Conservation (phyloP, 176 grass and related monocot genomes). For the Urochloa ruziziensis region DNA sequence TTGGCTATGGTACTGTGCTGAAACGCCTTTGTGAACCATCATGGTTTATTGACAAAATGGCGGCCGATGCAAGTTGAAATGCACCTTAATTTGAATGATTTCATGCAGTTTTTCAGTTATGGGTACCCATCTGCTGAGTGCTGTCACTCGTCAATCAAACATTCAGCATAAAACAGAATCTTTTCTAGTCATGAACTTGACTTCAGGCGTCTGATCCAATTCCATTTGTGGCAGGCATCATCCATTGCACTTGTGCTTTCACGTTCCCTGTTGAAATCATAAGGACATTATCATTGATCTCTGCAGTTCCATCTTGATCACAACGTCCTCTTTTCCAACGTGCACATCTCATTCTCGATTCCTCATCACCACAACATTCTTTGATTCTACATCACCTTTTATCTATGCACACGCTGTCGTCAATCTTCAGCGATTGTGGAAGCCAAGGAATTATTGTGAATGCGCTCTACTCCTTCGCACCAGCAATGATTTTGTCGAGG, state of each 20-base stretch:
- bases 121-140: background rate
- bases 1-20: background rate
- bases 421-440: background rate
- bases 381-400: background rate
- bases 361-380: background rate
- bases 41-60: background rate
- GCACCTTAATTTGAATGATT: background rate
- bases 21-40: background rate
- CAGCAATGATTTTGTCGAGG: conserved; percentile 21
- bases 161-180: background rate
- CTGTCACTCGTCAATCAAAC: background rate
- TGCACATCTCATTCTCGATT: background rate
- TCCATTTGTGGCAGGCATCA: background rate
- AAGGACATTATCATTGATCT: conserved; percentile 5
- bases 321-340: background rate
- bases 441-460: background rate
- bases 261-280: background rate
- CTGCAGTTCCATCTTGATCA: background rate
- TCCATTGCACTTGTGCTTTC: background rate
- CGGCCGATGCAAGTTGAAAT: background rate
- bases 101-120: background rate
- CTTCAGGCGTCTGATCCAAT: background rate
- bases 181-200: background rate
- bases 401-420: background rate
- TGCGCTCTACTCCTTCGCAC: background rate